Evolutionary conservation across 2,329 filamentous ascomycete genomes (phyloP), one percentile per base, ranked within the genome.

Genomic region (Fonsecaea erecta): DNA sequence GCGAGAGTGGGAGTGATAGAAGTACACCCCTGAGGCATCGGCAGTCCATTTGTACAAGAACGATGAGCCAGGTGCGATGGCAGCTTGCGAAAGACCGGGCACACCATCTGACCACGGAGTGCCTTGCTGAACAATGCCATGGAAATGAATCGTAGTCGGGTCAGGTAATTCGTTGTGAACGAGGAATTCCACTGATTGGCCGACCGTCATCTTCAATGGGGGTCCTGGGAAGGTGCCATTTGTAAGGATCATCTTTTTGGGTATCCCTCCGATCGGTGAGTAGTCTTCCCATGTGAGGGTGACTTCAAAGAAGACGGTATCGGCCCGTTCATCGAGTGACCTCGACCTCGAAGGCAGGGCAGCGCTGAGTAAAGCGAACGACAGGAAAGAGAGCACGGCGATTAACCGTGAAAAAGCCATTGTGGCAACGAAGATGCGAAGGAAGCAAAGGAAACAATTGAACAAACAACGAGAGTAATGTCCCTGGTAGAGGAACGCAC

Each of bases 211-310:
- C 69, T 91, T 86, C 54, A 95, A 85, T 52, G 90, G 76, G 4
- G 91, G 91, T 0, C 91, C 84, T 0, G 92, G 92, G 77, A 90
- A 93, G 74, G 89, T 82, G 34, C 87, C 87, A 73, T 94, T 92
- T 76, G 93, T 90, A 32, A 88, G 85, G 58, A 92, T 84, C 81
- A 89, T 75, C 32, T 81, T 78, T 9, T 84, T 79, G 21, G 78
- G 78, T n/a, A 81, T 83, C 75, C 73, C 73, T 18, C 77, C 77
- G 69, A 75, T 74, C 0, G 77, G 76, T 9, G 73, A 72, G 18
- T 75, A 74, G 26, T 73, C 69, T 56, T 74, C 73, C 75, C 74
- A 77, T 58, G 75, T 77, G 26, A 79, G 62, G 3, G 71, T 74
- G n/a, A 77, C 62, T 26, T 74, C 70, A 65, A 77, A 77, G 11